Base-by-base conservation (phyloP, 164 flowering plant genomes). In the Macadamia tetraphylla region DNA sequence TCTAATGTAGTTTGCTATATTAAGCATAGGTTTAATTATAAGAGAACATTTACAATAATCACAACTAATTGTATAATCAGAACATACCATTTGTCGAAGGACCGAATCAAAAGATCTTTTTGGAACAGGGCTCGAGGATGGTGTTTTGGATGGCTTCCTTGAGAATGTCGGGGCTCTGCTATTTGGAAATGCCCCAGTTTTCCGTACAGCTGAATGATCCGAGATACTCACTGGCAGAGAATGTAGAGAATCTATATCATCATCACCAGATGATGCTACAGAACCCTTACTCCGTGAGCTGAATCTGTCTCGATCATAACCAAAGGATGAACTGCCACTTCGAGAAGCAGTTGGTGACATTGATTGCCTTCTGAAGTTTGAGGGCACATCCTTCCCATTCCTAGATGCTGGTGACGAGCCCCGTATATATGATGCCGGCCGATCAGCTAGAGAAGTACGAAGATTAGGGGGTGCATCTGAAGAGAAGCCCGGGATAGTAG, bases 321-420 rank as follows among this genome's bases (percentile, higher is more conserved):
- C 85, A 65, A 81, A 79, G 10, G 88, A 80, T 55, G 99, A 94
- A 70, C 90, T 80, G 61, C 80, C 76, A 71, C 97, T 90, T 79
- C 92, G 86, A 74, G 97, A 83, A 73, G 93, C 86, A 74, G 90
- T 87, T 59, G 97, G 99, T 63, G 99, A 94, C 87, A 83, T 83
- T 51, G 97, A 94, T 71, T 87, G 91, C 73, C 97, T 83, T 48
- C 86, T 68, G 58, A 62, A 64, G 69, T 73, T 87, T 8, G 82
- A 71, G 58, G 81, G 60, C 63, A 79, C 68, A 48, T 84, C 89
- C 74, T 76, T 83, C 35, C 98, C 85, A 74, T 82, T 86, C 73
- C 94, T 81, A 48, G 97, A 89, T 73, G 96, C 99, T 13, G 99
- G 97, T 35, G 99, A 94, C 44, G 89, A 87, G 11, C 99, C 99